Conservation (phyloP, 352 stramenopile species). For the Phytophthora sp. region DNA sequence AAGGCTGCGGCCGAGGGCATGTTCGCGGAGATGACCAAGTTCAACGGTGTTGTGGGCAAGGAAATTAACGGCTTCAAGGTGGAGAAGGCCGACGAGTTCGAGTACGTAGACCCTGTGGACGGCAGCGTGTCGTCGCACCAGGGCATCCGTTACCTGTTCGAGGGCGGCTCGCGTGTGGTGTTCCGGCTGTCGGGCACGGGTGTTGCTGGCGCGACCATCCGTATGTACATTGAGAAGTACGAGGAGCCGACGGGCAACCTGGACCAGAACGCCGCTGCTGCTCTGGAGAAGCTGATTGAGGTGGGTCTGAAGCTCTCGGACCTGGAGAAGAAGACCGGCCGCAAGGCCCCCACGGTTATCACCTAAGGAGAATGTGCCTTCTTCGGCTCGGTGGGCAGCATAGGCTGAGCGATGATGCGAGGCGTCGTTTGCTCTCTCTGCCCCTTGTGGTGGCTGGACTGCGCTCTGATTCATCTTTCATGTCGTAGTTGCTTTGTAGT, state of each 20-base stretch:
- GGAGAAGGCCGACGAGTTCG: constrained; percentile 96
- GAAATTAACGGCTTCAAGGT: constrained; percentile 82
- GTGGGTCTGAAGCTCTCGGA: constrained; percentile 93
- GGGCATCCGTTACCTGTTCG: constrained; percentile 96
- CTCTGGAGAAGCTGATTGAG: constrained; percentile 91
- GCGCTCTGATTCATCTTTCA: constrained; percentile 31
- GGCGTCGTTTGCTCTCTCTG: constrained; percentile 24
- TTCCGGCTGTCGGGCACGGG: constrained; percentile 99
- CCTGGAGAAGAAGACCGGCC: constrained; percentile 93
- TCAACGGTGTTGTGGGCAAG: constrained; percentile 70
- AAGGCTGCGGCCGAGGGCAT: constrained; percentile 80
- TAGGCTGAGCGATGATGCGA: constrained; percentile 21
- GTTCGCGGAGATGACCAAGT: constrained; percentile 79
- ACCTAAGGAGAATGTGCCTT: constrained; percentile 85
- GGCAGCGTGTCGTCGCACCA: constrained; percentile 96
- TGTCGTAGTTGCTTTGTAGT: constrained; percentile 35
- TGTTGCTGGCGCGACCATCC: constrained; percentile 96
- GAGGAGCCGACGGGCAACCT: constrained; percentile 90
- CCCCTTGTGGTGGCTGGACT: constrained; percentile 19
- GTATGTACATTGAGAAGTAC: constrained; percentile 99
- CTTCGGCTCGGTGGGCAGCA: constrained; percentile 19
- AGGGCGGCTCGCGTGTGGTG: constrained; percentile 94
- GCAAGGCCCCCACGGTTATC: constrained; percentile 96
- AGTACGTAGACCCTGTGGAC: constrained; percentile 98
- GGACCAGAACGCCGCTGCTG: constrained; percentile 70